phyloP scores from a whole-genome alignment of 768 basidiomycete species.

The Collybiopsis luxurians region DNA sequence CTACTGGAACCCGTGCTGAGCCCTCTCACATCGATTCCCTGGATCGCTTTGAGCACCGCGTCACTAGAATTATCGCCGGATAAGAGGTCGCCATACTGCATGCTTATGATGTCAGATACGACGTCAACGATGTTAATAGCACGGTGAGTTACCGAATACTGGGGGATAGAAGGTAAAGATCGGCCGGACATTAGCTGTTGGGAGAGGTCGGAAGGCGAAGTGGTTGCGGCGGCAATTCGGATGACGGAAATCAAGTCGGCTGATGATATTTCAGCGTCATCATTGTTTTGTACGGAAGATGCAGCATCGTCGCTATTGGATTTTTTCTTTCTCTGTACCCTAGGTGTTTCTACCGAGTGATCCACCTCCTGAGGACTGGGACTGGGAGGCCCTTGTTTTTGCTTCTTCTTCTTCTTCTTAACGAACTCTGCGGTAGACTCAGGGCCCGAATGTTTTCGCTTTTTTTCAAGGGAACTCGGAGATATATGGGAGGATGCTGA shows the following conservation, averaged over 20 bases:
- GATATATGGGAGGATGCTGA: not conserved
- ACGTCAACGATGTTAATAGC: no score
- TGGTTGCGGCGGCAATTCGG: constrained; percentile 10
- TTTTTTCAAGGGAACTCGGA: not conserved
- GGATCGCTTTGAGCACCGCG: constrained; percentile 69
- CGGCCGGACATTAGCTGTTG: no score
- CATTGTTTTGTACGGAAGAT: not conserved
- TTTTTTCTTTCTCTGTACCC: no score
- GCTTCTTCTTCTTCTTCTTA: not conserved
- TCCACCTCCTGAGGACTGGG: not conserved
- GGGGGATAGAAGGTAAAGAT: no score
- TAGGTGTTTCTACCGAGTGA: no score
- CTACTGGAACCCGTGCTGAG: no score
- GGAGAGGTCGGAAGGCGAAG: not conserved
- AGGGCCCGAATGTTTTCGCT: not conserved
- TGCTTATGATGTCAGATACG: no score
- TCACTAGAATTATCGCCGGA: constrained; percentile 56
- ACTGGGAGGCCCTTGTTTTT: not conserved
- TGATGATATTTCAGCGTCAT: constrained; percentile 9
- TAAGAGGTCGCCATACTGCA: not conserved
- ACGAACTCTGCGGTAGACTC: not conserved
- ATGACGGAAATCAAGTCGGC: constrained; percentile 12
- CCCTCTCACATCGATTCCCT: constrained; percentile 57
- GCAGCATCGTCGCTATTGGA: not conserved
- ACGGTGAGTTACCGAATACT: no score